A percentile compares a stretch with the other conserved stretches of the same genome.
These are phyloP conservation scores for Suillus sp. DNA, from an alignment of 768 basidiomycete genomes.

Conservation along the genomic window DNA sequence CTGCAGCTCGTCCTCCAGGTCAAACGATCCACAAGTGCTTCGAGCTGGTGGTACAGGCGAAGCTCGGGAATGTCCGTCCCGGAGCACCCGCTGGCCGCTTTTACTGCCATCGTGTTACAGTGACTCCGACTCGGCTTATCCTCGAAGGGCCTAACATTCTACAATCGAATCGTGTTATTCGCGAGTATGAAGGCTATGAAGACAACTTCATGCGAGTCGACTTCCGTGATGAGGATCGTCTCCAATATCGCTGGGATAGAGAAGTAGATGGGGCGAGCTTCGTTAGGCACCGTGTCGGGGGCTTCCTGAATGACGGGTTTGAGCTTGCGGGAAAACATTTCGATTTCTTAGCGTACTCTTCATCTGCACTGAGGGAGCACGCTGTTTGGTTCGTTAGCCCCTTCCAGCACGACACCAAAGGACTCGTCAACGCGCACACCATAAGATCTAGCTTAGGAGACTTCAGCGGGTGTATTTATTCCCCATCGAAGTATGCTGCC, in stretches of 20 bases:
- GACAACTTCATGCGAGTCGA: constrained; percentile 81
- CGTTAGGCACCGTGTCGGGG: constrained; percentile 60
- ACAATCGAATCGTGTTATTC: constrained; percentile 82
- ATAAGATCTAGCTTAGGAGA: constrained; percentile 71
- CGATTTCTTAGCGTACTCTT: constrained; percentile 83
- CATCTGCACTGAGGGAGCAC: constrained; percentile 75
- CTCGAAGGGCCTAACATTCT: constrained; percentile 76
- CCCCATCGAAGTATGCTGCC: constrained; percentile 82
- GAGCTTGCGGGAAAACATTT: constrained; percentile 69
- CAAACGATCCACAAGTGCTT: constrained; percentile 50
- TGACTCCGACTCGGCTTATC: constrained; percentile 73
- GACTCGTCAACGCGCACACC: constrained; percentile 50
- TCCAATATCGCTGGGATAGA: constrained; percentile 72
- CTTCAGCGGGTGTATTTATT: constrained; percentile 56
- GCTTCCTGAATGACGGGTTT: constrained; percentile 63
- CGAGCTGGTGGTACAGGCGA: constrained; percentile 33
- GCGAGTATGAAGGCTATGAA: constrained; percentile 58
- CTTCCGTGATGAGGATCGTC: constrained; percentile 80
- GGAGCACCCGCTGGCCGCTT: constrained; percentile 45
- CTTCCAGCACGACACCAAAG: constrained; percentile 50
- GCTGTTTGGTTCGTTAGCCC: constrained; percentile 81
- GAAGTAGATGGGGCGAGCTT: constrained; percentile 61
- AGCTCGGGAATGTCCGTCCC: constrained; percentile 20
- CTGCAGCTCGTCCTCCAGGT: constrained; percentile 47
- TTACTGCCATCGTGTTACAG: constrained; percentile 72